phyloP scores from a whole-genome alignment of 345 rosid species.

The Bretschneidera sinensis region DNA sequence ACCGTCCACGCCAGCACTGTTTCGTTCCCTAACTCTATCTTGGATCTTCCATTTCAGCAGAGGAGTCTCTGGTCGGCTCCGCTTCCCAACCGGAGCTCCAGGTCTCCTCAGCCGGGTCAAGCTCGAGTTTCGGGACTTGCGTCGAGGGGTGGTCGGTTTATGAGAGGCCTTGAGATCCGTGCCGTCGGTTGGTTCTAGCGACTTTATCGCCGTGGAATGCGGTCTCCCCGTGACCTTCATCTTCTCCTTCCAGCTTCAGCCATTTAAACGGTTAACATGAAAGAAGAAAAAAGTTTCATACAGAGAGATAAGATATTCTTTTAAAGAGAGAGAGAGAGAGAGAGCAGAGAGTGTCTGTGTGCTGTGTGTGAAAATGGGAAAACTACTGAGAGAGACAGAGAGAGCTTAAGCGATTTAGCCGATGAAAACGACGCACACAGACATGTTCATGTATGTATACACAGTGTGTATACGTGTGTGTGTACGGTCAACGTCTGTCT shows the following conservation, averaged over 20 bases:
- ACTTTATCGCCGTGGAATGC: constrained; percentile 34
- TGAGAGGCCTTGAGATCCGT: constrained; percentile 56
- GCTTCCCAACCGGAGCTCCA: constrained; percentile 37
- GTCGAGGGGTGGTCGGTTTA: constrained; percentile 31
- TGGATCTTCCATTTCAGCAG: constrained; percentile 73
- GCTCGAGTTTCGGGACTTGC: constrained; percentile 45
- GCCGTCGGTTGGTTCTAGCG: constrained; percentile 22
- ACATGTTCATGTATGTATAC: neutral
- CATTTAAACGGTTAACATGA: neutral
- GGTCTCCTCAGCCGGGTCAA: constrained; percentile 49
- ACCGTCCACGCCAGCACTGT: constrained; percentile 27
- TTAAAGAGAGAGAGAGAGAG: neutral
- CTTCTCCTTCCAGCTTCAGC: constrained; percentile 4
- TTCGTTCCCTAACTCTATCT: constrained; percentile 33
- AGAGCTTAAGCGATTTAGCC: neutral
- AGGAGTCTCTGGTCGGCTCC: constrained; percentile 84
- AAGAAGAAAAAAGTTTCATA: neutral
- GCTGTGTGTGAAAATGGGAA: neutral
- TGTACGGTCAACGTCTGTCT: constrained; percentile 10
- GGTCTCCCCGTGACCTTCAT: constrained; percentile 76
- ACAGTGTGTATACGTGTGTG: neutral
- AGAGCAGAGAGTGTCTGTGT: neutral
- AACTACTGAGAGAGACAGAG: constrained; percentile 3
- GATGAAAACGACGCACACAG: neutral
- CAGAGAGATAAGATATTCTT: neutral